Evolutionary conservation across 495 filamentous ascomycete species (phyloP).

Genomic region (Hypoxylon crocopeplum): DNA sequence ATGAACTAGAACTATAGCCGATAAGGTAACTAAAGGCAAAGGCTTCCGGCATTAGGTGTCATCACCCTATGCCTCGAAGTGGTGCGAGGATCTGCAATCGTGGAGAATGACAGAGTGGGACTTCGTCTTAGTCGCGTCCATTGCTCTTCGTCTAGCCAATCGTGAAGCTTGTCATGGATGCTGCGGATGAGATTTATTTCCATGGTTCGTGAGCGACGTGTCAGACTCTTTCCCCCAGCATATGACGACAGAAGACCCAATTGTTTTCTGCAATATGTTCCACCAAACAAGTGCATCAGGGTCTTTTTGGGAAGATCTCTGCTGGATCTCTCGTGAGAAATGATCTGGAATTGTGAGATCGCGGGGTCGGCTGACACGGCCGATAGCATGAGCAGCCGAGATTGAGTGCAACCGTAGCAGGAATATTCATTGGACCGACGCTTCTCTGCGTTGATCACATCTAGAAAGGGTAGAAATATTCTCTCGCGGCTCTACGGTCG

Average conservation of each 20-base stretch:
- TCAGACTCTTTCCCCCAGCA: conserved; percentile 25
- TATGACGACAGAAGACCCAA: conserved; percentile 30
- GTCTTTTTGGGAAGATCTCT: conserved; percentile 13
- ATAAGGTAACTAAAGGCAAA: no score
- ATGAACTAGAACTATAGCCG: no score
- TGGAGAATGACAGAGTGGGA: no score
- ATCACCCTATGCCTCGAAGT: no score
- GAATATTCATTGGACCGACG: no score
- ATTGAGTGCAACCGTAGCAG: no score
- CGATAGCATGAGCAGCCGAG: no score
- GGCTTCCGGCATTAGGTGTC: no score
- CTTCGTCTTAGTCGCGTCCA: not conserved
- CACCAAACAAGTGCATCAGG: conserved; percentile 1
- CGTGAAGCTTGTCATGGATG: conserved; percentile 13
- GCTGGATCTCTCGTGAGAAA: conserved; percentile 22
- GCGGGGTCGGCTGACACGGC: conserved; percentile 24
- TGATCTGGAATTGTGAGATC: conserved; percentile 27
- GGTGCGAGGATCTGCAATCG: no score
- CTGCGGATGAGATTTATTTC: conserved; percentile 9
- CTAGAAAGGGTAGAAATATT: not conserved
- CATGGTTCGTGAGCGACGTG: conserved; percentile 24
- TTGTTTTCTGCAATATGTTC: conserved; percentile 19
- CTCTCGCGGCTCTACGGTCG: no score
- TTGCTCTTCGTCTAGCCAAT: conserved; percentile 12
- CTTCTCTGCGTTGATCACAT: conserved; percentile 1